Evolutionary conservation across 2,329 filamentous ascomycete species (phyloP), one percentile per base, ranked within the genome.

Genomic region (Aspergillus neotritici): DNA sequence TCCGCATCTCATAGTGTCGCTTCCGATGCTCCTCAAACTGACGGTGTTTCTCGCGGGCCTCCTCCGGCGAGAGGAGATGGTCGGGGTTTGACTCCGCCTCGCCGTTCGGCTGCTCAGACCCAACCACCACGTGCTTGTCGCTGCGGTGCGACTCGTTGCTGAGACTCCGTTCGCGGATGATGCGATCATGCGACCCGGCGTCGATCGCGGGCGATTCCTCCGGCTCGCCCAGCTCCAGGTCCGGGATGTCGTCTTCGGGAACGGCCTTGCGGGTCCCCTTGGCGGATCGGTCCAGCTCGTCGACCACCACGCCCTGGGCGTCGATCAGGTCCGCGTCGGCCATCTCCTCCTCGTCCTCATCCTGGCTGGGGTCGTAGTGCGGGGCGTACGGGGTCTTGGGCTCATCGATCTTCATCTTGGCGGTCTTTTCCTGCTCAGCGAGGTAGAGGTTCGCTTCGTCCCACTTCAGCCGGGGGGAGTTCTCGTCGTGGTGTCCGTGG

Each of bases 351-450:
- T 93, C 87, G 29, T 84, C 85, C 40, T 88, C 87, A 51, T 97
- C 91, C 61, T 96, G 88, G 33, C 82, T 66, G 4, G 90, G 89
- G 61, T 97, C 87, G 68, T 96, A 96, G 60, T 89, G 87, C 61
- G 84, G 86, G 30, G 88, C 93, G 65, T 91, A 98, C 4, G 93
- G 93, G 6, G 93, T 98, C 77, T 98, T 98, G 49, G 93, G 93
- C 72, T 98, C 93, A 54, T 89, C 87, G 53, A 98, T 98, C 76
- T 97, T 98, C 93, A 98, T 98, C 46, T 90, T 96, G 49, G 86
- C 84, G 47, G 83, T 88, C 68, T 87, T 90, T 69, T 97, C 88
- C 68, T 97, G 91, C 71, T 98, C 93, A 6, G 93, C 93, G 41
- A 98, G 78, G 70, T 96, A 98, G 28, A 98, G 78, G 63, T 98